Evolutionary conservation across 2,329 filamentous ascomycete species (phyloP), one percentile per base, ranked within the genome.

Genomic region (Diaporthe batatas): DNA sequence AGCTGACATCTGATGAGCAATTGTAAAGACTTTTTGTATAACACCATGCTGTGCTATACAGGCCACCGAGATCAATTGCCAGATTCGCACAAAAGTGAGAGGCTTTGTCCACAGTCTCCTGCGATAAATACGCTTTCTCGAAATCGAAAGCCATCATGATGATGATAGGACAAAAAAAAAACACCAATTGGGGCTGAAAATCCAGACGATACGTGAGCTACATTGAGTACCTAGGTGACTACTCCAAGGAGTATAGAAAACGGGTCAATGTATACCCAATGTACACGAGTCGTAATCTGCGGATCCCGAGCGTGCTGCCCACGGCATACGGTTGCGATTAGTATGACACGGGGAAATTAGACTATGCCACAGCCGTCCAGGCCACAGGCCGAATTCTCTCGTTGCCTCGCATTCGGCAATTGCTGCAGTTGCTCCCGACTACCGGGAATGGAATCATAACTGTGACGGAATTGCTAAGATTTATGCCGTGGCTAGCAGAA

Each of bases 1-100:
- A 29, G 23, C 11, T 29, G 23, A 16, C 23, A 29, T 53, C 49
- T 16, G 49, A 53, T 2, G 49, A 53, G 49, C 49, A 29, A 53
- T 1, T 53, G 12, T 53, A 53, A 53, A 53, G 49, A 29, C 11
- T 53, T 5, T 53, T 53, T 29, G 25, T 29, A 23, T 53, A 53
- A 29, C 49, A 53, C 49, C 49, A 53, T 53, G 49, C 49, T 53
- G 49, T 29, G 49, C n/a, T 53, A 25, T 53, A 53, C 11, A 53
- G 29, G 11, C 49, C 23, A 29, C 8, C 29, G 49, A 53, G 49
- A 53, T 18, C 49, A 53, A 5, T 29, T 53, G 25, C 12, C 23
- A 53, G 49, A 6, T 53, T 29, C 7, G 49, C 25, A 53, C 49
- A 53, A 53, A 29, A 16, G 12, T 14, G 3, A 29, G 49, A 53